Evolutionary conservation across 441 rosid genomes (phyloP).

Genomic region (Gossypium schwendimanii): DNA sequence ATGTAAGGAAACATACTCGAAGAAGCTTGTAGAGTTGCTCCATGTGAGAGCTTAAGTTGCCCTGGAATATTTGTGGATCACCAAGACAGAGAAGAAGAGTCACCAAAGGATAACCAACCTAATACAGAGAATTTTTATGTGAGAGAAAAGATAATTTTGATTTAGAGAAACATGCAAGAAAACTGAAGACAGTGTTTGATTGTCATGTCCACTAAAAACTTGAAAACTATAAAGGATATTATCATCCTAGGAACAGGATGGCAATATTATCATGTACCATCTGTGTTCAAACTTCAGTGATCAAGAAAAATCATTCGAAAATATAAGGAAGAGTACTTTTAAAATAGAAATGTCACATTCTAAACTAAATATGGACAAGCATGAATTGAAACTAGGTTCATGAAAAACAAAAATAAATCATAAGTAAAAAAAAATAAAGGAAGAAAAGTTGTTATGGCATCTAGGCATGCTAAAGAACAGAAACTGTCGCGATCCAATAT

Average conservation of each 20-base stretch:
- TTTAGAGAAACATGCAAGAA: neutral
- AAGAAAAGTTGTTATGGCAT: neutral
- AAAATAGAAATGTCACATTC: neutral
- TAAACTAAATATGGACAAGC: neutral
- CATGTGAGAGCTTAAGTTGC: conserved; percentile 83
- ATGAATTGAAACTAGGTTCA: neutral
- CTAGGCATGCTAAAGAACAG: neutral
- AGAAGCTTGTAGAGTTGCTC: conserved; percentile 97
- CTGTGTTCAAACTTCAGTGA: neutral
- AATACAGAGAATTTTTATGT: conserved; percentile 23
- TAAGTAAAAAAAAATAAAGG: neutral
- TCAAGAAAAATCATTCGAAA: neutral
- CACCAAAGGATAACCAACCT: conserved; percentile 99
- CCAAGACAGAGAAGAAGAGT: conserved; percentile 99
- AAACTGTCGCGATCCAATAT: neutral
- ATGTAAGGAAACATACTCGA: conserved; percentile 50
- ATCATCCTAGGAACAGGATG: neutral
- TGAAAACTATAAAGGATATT: neutral
- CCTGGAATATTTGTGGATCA: conserved; percentile 90
- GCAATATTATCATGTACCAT: too few species aligned
- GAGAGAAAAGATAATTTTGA: conserved; percentile 17
- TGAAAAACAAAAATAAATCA: neutral
- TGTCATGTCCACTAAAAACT: neutral
- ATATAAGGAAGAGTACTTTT: neutral
- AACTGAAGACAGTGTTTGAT: conserved; percentile 19